Base-by-base conservation (phyloP, 2,329 filamentous ascomycete genomes). In the Emericellopsis atlantica region DNA sequence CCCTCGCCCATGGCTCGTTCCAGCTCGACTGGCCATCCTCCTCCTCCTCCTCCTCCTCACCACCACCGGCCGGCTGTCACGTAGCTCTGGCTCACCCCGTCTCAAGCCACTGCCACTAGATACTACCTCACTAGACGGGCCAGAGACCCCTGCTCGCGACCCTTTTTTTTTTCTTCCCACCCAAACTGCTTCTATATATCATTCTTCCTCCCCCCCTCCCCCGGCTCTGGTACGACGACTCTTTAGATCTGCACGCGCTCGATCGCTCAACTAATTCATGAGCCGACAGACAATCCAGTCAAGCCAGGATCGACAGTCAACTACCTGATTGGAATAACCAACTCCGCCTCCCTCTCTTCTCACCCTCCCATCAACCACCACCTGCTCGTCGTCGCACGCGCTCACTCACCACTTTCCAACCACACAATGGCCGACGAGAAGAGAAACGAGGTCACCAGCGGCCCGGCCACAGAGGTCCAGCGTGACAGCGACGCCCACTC, bases 401-500 rank as follows among this genome's bases (percentile, higher is more conserved):
- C 12, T 29, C 26, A 12, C 26, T 12, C 9, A 40, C 14, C 40
- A 16, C 18, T 21, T 21, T 21, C 18, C 18, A 21, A 21, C 18
- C 4, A 15, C 9, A 46, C 37, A 42, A 57, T 57, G 52, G 42
- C 54, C 37, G 45, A 54, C 40, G 52, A 56, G 37, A 21, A 15
- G 14, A 40, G 34, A 22, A 29, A 29, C 26, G 26, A 12, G 8
- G 50, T 54, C 42, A 47, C 51, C 39, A 23, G 32, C n/a, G 39
- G 10, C 40, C 37, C 44, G 34, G 46, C 43, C 41, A 41, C 43
- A 41, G 40, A 46, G 22, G 33, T 48, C 34, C 32, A 49, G 4
- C 23, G 16, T 33, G 34, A 36, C 37, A 32, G 32, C 36, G 40
- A 32, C 16, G 24, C 5, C 26, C 32, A 37, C 34, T 26, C 40